Conservation (phyloP, 2,329 filamentous ascomycete genomes). For the Claviceps sp. region DNA sequence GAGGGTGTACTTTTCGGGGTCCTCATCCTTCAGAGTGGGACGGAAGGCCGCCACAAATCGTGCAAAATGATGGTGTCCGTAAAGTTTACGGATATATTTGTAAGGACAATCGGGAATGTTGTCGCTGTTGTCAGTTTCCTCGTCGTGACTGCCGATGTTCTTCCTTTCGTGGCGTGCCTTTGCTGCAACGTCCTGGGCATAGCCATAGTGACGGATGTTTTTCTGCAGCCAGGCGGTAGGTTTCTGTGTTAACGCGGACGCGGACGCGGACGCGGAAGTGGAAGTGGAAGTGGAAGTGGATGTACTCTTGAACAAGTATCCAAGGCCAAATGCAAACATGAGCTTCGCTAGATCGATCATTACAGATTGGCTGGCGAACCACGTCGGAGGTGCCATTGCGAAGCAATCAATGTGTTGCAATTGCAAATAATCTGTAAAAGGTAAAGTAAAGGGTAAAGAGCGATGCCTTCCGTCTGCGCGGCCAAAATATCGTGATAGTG, state of each 20-base stretch:
- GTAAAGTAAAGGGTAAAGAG: too few species aligned
- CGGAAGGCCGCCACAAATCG: slow-evolving; percentile 5
- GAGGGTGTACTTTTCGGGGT: slow-evolving; percentile 5
- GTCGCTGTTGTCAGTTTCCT: not conserved
- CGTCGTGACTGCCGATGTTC: too few species aligned
- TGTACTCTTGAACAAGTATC: not conserved
- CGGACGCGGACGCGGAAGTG: too few species aligned
- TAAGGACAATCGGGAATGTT: slow-evolving; percentile 5
- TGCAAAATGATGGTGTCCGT: slow-evolving; percentile 7
- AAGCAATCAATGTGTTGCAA: not conserved
- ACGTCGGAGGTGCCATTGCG: not conserved
- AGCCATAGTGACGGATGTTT: not conserved
- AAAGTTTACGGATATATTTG: slow-evolving; percentile 7
- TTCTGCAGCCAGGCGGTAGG: not conserved
- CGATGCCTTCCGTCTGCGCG: too few species aligned
- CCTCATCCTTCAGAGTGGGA: slow-evolving; percentile 1
- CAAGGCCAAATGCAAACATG: not conserved
- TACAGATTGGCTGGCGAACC: not conserved
- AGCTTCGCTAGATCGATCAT: not conserved
- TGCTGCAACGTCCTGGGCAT: not conserved
- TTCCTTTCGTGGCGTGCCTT: not conserved
- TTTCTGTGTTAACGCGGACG: not conserved
- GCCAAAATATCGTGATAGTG: too few species aligned
- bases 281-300: not conserved
- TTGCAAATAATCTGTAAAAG: too few species aligned